Evolutionary conservation across 169 alveolate genomes (phyloP).

Genomic region (Plasmodium inui): DNA sequence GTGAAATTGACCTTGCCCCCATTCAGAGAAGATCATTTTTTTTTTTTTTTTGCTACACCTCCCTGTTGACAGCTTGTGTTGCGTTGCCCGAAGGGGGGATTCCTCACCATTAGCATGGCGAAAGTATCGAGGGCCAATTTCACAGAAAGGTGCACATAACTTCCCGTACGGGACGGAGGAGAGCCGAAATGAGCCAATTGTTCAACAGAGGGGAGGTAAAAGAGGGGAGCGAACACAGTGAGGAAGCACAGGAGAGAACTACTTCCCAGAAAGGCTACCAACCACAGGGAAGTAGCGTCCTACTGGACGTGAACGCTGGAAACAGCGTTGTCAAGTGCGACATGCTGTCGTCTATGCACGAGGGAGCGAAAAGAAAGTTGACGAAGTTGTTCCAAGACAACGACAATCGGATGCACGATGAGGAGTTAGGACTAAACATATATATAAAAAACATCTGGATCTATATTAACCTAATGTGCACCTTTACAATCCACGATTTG

Average conservation of each 20-base stretch:
- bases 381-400: slow-evolving; percentile 18
- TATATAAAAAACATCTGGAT: slow-evolving; percentile 52
- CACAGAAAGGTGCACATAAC: not conserved
- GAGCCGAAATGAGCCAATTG: not conserved
- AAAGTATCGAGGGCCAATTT: not conserved
- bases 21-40: not conserved
- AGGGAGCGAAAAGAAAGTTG: slow-evolving; percentile 14
- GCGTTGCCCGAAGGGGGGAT: not conserved
- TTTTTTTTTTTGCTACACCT: not conserved
- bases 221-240: not conserved
- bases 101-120: not conserved
- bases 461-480: slow-evolving; percentile 35
- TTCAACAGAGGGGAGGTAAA: not conserved
- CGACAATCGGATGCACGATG: slow-evolving; percentile 23
- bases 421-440: slow-evolving; percentile 29
- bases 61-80: not conserved
- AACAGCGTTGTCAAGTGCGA: slow-evolving; percentile 30
- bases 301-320: slow-evolving; percentile 15
- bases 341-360: slow-evolving; percentile 32
- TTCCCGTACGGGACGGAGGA: not conserved
- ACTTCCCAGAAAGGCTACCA: not conserved
- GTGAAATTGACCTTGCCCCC: not conserved
- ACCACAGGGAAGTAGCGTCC: not conserved
- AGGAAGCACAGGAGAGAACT: not conserved
- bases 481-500: slow-evolving; percentile 37